These are phyloP conservation scores for Ploettnerulaceae sp. DNA, from an alignment of 2,329 filamentous ascomycete genomes.

Conservation along the genomic window DNA sequence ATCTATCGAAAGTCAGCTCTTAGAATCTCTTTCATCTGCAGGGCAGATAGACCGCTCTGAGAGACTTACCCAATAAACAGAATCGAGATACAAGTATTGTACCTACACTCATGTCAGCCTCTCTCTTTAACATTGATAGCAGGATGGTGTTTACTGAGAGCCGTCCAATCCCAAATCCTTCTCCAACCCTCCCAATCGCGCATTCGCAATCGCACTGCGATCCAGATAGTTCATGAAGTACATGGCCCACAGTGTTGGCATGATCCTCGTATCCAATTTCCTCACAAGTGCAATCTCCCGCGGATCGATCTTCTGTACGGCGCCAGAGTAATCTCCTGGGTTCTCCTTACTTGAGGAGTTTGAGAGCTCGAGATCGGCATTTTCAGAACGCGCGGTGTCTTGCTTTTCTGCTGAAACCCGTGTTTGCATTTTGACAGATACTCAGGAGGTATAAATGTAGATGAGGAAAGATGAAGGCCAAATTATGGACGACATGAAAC, in stretches of 20 bases:
- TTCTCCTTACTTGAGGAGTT: constrained; percentile 5
- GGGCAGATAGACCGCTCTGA: too few species aligned
- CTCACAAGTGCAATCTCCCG: constrained; percentile 37
- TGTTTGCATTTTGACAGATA: background rate
- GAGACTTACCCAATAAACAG: constrained; percentile 46
- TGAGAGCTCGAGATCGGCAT: constrained; percentile 8
- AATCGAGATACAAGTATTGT: constrained; percentile 45
- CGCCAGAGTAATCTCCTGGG: constrained; percentile 23
- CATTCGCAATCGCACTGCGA: constrained; percentile 53
- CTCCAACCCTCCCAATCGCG: constrained; percentile 49
- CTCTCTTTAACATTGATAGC: background rate
- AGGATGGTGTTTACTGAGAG: constrained; percentile 32
- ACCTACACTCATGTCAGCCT: constrained; percentile 24
- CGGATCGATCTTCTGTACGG: constrained; percentile 33
- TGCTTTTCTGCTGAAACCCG: constrained; percentile 5
- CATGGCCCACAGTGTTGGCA: constrained; percentile 37
- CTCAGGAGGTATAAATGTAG: background rate
- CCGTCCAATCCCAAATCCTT: constrained; percentile 45
- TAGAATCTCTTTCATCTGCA: background rate
- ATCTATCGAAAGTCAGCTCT: background rate
- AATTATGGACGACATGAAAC: too few species aligned
- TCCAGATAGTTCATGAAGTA: constrained; percentile 34
- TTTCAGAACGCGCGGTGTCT: constrained; percentile 3
- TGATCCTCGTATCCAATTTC: constrained; percentile 37
- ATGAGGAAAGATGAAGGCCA: too few species aligned